Evolutionary conservation across 179 eudicot species (phyloP).

Genomic region (Gypsophila paniculata): DNA sequence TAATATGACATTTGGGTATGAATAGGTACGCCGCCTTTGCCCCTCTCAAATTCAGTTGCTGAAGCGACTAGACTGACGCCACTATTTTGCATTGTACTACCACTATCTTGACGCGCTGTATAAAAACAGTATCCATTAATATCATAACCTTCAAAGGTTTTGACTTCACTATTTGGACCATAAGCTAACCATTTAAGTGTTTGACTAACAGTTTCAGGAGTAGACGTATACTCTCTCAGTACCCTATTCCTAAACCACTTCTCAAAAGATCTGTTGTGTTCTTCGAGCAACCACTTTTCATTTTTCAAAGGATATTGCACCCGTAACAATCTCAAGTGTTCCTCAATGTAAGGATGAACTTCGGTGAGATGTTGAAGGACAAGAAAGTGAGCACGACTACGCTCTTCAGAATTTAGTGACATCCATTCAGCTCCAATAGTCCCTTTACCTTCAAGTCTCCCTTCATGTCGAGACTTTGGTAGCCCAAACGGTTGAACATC

Average conservation of each 20-base stretch:
- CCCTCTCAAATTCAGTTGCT: background rate
- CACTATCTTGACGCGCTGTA: background rate
- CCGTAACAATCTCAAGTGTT: background rate
- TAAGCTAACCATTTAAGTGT: background rate
- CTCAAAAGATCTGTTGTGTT: slow-evolving; percentile 7
- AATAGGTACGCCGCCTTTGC: background rate
- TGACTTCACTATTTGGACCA: background rate
- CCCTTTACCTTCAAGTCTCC: background rate
- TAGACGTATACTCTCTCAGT: background rate
- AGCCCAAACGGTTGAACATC: background rate
- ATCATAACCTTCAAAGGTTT: background rate
- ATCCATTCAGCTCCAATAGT: background rate
- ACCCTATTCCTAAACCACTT: background rate
- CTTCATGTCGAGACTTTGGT: background rate
- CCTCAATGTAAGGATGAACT: slow-evolving; percentile 1
- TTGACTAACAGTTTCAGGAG: background rate
- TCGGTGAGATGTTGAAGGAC: background rate
- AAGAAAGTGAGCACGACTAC: background rate
- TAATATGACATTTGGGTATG: background rate
- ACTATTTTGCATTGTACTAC: background rate
- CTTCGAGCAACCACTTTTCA: background rate
- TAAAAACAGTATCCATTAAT: slow-evolving; percentile 5
- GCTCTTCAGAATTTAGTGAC: background rate
- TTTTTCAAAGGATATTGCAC: background rate
- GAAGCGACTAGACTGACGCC: background rate